These are phyloP conservation scores for Nicotiana paniculata DNA, from an alignment of 257 asterid species.

Conservation along the genomic window DNA sequence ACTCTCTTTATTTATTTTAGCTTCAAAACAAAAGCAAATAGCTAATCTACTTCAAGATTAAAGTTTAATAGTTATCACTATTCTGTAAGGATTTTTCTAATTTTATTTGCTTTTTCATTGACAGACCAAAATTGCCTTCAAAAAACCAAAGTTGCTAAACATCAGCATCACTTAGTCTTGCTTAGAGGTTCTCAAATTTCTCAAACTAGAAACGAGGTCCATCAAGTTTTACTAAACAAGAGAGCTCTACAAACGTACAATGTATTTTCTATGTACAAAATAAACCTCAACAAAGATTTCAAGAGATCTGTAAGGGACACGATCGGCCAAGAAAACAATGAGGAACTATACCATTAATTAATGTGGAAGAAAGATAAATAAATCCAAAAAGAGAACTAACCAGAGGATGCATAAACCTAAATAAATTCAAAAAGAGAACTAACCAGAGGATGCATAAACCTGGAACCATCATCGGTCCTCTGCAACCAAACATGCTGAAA, in stretches of 20 bases:
- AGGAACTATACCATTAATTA: no score
- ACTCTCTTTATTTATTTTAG: not conserved
- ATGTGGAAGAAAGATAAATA: not conserved
- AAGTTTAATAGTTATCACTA: not conserved
- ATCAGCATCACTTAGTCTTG: no score
- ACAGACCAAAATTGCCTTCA: no score
- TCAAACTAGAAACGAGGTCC: not conserved
- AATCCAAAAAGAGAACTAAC: conserved; percentile 29
- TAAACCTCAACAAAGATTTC: not conserved
- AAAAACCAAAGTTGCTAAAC: no score
- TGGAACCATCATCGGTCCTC: conserved; percentile 66
- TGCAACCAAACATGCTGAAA: conserved; percentile 90
- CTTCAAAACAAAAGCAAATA: not conserved
- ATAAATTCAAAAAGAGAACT: conserved; percentile 15
- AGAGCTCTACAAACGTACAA: no score
- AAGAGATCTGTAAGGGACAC: no score
- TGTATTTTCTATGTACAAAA: not conserved
- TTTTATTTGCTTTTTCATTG: no score
- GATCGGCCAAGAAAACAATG: no score
- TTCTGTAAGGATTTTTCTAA: not conserved
- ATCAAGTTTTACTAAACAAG: no score
- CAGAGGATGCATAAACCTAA: conserved; percentile 59
- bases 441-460: conserved; percentile 71
- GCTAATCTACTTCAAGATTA: not conserved
- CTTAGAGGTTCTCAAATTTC: not conserved